These are phyloP conservation scores for Pelargonium citronellum DNA, from an alignment of 441 rosid species.

Conservation along the genomic window DNA sequence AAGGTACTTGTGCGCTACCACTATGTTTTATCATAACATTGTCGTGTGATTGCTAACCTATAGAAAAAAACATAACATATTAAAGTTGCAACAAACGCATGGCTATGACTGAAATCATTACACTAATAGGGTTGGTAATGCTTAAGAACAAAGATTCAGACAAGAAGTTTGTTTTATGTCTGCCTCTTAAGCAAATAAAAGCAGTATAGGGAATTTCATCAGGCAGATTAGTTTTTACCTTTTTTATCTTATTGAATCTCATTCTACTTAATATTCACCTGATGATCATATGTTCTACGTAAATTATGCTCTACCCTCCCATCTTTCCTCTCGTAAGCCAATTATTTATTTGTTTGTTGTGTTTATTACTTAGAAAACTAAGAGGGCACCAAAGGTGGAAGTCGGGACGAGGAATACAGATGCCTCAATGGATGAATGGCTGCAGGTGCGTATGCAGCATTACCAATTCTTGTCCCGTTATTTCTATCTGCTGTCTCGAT, in stretches of 20 bases:
- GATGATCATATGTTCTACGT: no score
- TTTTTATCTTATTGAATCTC: background rate
- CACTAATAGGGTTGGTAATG: background rate
- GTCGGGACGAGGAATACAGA: slow-evolving; percentile 81
- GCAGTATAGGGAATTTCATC: background rate
- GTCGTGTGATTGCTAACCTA: background rate
- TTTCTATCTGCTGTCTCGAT: background rate
- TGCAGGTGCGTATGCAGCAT: slow-evolving; percentile 47
- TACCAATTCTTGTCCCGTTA: background rate
- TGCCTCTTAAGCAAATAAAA: background rate
- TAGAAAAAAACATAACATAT: background rate
- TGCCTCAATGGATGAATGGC: slow-evolving; percentile 89
- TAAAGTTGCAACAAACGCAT: background rate
- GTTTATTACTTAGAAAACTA: slow-evolving; percentile 57
- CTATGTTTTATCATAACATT: background rate
- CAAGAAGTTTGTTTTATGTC: background rate
- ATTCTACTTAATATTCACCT: background rate
- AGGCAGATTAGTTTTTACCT: background rate
- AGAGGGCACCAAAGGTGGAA: slow-evolving; percentile 88
- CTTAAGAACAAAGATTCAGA: background rate
- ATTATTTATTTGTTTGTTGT: slow-evolving; percentile 14
- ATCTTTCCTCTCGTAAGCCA: background rate
- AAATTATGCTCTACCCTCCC: background rate
- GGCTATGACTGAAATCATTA: background rate
- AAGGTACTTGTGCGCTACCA: slow-evolving; percentile 44